Evolutionary conservation across 2,329 filamentous ascomycete species (phyloP), one percentile per base, ranked within the genome.

Genomic region (Curvularia verruculosa): DNA sequence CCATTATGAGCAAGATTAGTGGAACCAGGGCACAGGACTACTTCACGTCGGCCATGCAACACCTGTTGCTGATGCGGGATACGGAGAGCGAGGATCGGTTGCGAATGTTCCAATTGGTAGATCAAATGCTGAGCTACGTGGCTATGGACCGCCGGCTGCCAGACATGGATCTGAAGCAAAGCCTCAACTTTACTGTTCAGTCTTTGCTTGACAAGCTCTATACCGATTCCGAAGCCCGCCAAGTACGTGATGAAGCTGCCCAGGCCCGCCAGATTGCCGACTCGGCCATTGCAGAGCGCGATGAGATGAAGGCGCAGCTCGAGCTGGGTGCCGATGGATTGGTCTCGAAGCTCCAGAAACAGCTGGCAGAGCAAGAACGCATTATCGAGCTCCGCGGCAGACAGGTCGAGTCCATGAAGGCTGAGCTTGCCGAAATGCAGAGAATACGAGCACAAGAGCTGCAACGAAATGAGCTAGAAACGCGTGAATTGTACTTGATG

Each of bases 121-220:
- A 99, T 78, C 89, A 91, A n/a, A 98, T 98, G 92, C 87, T 99
- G 64, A 96, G 92, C 77, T 98, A 98, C 77, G 94, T 99, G 61
- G 94, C 94, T 68, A 99, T 99, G 94, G 95, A 99, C 77, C 87
- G 95, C 72, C 86, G 95, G 62, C 79, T 98, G 63, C 95, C 95
- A 37, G 94, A 99, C 77, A 94, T 98, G 87, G 95, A 99, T 75
- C 85, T 99, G 58, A 97, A 97, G 81, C 94, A 98, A 77, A 96
- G 92, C 72, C 85, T 99, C 64, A 97, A 96, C 76, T 98, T 98
- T 71, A 97, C 94, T 0, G 95, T 99, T 9, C 95, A 98, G 79
- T 96, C 87, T 76, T 83, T 99, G 66, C 83, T 99, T 61, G 95
- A 98, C 80, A 96, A 96, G 79, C 83, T 99, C 50, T 95, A 98